A percentile compares a stretch with the other conserved stretches of the same genome.
phyloP scores from a whole-genome alignment of 108 stramenopile species.

The Fistulifera solaris region DNA sequence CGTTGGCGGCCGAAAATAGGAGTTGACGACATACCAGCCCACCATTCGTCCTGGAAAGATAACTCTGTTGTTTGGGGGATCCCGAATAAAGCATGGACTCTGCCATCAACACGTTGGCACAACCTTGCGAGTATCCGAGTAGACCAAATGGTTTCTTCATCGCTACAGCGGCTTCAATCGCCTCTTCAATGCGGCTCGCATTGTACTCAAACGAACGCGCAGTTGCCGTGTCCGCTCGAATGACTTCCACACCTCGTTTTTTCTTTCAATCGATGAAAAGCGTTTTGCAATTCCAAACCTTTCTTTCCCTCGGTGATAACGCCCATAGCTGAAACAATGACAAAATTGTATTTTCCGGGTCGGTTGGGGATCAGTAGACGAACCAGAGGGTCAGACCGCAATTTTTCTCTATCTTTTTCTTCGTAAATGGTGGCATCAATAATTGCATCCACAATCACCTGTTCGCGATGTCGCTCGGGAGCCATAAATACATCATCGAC shows the following conservation, averaged over 20 bases:
- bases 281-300: slow-evolving; percentile 61
- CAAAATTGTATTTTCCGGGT: slow-evolving; percentile 68
- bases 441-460: slow-evolving; percentile 75
- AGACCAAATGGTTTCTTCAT: slow-evolving; percentile 25
- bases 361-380: slow-evolving; percentile 68
- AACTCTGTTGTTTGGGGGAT: slow-evolving; percentile 64
- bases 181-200: slow-evolving; percentile 66
- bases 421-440: slow-evolving; percentile 74
- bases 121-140: slow-evolving; percentile 84
- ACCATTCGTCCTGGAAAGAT: slow-evolving; percentile 24
- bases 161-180: slow-evolving; percentile 45
- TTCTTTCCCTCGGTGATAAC: slow-evolving; percentile 85
- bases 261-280: slow-evolving; percentile 55
- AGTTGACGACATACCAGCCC: slow-evolving; percentile 76
- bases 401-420: slow-evolving; percentile 35
- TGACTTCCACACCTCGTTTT: slow-evolving; percentile 54
- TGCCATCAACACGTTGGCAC: slow-evolving; percentile 75
- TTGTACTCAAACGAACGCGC: slow-evolving; percentile 81
- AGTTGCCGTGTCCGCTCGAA: slow-evolving; percentile 81
- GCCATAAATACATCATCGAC: slow-evolving; percentile 36
- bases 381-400: slow-evolving; percentile 61
- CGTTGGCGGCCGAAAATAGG: slow-evolving; percentile 83
- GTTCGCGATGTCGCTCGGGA: slow-evolving; percentile 48
- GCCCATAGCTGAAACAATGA: slow-evolving; percentile 81
- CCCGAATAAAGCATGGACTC: slow-evolving; percentile 72